Percentiles rank a stretch among this genome's conserved stretches.
Evolutionary conservation across 2,329 filamentous ascomycete genomes (phyloP).

Genomic region (Whalleya microplaca): DNA sequence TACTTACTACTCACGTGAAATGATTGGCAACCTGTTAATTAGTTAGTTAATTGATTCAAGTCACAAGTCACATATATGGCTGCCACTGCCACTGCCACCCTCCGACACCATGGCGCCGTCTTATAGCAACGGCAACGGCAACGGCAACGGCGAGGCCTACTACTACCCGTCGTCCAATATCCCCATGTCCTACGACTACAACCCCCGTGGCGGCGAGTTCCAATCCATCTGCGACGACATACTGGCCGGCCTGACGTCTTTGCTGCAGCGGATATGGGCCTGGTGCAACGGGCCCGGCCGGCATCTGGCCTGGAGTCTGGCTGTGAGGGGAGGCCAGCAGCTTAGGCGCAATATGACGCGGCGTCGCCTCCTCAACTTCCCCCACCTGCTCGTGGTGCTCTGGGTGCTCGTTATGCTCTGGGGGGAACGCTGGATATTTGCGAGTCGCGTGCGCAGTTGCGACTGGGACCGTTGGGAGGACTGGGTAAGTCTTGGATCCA

Average conservation of each 20-base stretch:
- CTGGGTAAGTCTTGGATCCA: conserved; percentile 67
- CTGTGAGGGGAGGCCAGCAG: conserved; percentile 37
- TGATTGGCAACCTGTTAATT: no score
- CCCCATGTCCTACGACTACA: conserved; percentile 25
- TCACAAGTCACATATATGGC: conserved; percentile 35
- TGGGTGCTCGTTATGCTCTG: conserved; percentile 82
- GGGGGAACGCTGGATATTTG: conserved; percentile 82
- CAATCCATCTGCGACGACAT: conserved; percentile 45
- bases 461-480: conserved; percentile 87
- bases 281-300: conserved; percentile 49
- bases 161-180: conserved; percentile 21
- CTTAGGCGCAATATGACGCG: conserved; percentile 52
- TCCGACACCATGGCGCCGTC: conserved; percentile 42
- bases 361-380: conserved; percentile 61
- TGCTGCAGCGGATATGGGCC: conserved; percentile 40
- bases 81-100: conserved; percentile 34
- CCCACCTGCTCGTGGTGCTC: conserved; percentile 68
- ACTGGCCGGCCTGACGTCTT: conserved; percentile 32
- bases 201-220: conserved; percentile 32
- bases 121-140: conserved; percentile 40
- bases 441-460: conserved; percentile 70
- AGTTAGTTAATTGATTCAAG: no score
- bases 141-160: conserved; percentile 22
- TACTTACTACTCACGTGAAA: neutral
- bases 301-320: conserved; percentile 38